phyloP scores from a whole-genome alignment of 345 rosid species.

The Salix arbutifolia region DNA sequence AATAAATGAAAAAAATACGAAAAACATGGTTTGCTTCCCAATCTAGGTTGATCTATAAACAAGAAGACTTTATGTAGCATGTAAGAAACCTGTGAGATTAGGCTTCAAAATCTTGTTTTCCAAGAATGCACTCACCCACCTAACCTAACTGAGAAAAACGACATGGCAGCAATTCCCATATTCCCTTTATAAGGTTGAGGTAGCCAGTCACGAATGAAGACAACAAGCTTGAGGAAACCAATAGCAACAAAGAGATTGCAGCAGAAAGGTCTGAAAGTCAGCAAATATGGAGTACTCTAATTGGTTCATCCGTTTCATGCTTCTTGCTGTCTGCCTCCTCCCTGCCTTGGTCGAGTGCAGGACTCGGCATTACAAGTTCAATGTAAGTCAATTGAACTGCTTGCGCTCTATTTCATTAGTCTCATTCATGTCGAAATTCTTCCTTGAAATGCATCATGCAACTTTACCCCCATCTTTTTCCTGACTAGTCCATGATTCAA shows the following conservation, averaged over 20 bases:
- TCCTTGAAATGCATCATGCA: background rate
- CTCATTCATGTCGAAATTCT: background rate
- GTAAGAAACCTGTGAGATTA: conserved; percentile 12
- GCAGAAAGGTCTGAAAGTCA: background rate
- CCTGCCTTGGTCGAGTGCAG: conserved; percentile 21
- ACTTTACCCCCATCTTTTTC: too few species aligned
- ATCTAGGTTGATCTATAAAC: too few species aligned
- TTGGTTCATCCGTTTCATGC: background rate
- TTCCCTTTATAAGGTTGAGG: conserved; percentile 17
- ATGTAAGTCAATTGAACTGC: conserved; percentile 12
- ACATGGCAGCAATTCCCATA: conserved; percentile 21
- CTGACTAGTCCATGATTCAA: background rate
- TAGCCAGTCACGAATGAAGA: conserved; percentile 1
- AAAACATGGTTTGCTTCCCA: too few species aligned
- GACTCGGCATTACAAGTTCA: conserved; percentile 28
- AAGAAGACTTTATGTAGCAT: conserved; percentile 19
- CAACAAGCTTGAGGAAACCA: background rate
- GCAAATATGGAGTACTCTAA: background rate
- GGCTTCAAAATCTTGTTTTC: conserved; percentile 9
- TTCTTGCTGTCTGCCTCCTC: conserved; percentile 7
- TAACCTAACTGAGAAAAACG: conserved; percentile 23
- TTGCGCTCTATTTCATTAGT: background rate
- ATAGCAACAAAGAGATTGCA: background rate
- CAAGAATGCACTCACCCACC: conserved; percentile 21
- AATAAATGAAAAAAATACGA: too few species aligned